Percentiles rank a stretch among this genome's conserved stretches.
phyloP scores from a whole-genome alignment of 306 rosid genomes.

The Nissolia schottii region DNA sequence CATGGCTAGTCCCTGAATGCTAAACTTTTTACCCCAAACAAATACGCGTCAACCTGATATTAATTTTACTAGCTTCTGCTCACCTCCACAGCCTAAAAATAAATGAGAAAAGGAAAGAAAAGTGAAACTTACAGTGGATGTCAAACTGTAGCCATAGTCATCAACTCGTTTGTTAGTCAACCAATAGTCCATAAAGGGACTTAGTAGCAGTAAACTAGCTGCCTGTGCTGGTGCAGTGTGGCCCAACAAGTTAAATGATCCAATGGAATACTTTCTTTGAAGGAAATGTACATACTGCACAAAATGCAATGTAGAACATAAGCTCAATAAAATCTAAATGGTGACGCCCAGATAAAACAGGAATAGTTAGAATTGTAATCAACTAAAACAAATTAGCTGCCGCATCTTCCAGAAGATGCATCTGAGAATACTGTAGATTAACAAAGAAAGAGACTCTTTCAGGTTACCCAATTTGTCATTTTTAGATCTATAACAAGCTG shows the following conservation, averaged over 20 bases:
- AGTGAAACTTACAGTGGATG: slow-evolving; percentile 53
- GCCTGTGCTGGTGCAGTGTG: slow-evolving; percentile 90
- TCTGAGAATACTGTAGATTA: background rate
- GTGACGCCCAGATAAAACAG: background rate
- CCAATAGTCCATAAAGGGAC: slow-evolving; percentile 77
- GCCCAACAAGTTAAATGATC: slow-evolving; percentile 80
- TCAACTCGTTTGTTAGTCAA: slow-evolving; percentile 67
- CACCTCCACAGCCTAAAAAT: background rate
- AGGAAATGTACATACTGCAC: slow-evolving; percentile 79
- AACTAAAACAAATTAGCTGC: background rate
- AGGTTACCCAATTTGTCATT: background rate
- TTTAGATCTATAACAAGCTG: slow-evolving; percentile 8
- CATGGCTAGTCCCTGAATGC: background rate
- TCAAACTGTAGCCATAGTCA: slow-evolving; percentile 42
- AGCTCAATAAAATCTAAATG: slow-evolving; percentile 19
- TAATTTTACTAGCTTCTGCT: background rate
- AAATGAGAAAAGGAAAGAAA: background rate
- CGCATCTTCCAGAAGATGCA: background rate
- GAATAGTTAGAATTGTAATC: background rate
- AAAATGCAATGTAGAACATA: slow-evolving; percentile 16
- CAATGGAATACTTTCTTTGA: slow-evolving; percentile 75
- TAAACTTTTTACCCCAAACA: background rate
- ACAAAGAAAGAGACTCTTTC: background rate
- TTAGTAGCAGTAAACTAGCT: slow-evolving; percentile 51
- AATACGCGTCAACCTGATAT: background rate